Percentiles rank a stretch among this genome's conserved stretches.
Evolutionary conservation across 192 early-diverging fungal species (phyloP).

Genomic region (Gigaspora rosea): DNA sequence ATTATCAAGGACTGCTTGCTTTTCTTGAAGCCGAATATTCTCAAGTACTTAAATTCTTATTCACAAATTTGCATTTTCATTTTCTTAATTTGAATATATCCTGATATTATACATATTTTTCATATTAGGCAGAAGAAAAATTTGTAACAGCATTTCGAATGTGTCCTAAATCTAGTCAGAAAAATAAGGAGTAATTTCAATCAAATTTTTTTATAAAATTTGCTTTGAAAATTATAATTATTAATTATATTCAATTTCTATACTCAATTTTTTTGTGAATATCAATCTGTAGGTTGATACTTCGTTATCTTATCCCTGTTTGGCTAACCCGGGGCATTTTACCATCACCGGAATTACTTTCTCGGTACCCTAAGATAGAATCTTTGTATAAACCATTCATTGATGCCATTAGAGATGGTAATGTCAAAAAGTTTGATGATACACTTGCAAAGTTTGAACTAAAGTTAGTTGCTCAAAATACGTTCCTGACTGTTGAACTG

Average conservation of each 20-base stretch:
- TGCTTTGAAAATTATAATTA: not conserved
- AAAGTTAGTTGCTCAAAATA: conserved; percentile 64
- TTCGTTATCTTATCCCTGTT: conserved; percentile 80
- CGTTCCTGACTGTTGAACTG: conserved; percentile 82
- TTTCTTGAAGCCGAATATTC: conserved; percentile 85
- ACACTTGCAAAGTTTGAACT: conserved; percentile 57
- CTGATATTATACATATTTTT: not conserved
- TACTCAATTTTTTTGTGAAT: too few species aligned
- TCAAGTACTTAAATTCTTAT: conserved; percentile 43
- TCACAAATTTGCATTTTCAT: not conserved
- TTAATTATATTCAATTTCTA: conserved; percentile 2
- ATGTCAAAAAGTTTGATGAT: conserved; percentile 75
- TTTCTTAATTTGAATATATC: not conserved
- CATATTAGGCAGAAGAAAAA: conserved; percentile 54
- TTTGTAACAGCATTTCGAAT: conserved; percentile 51
- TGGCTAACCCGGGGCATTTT: conserved; percentile 72
- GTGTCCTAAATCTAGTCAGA: conserved; percentile 41
- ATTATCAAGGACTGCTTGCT: conserved; percentile 82
- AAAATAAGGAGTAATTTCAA: conserved; percentile 49
- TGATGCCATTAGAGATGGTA: conserved; percentile 68
- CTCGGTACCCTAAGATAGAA: conserved; percentile 59
- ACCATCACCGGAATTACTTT: conserved; percentile 62
- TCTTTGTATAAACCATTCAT: conserved; percentile 66
- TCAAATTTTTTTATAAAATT: too few species aligned
- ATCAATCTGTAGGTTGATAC: conserved; percentile 59